Evolutionary conservation across 257 asterid genomes (phyloP).

Genomic region (Agastache rugosa): DNA sequence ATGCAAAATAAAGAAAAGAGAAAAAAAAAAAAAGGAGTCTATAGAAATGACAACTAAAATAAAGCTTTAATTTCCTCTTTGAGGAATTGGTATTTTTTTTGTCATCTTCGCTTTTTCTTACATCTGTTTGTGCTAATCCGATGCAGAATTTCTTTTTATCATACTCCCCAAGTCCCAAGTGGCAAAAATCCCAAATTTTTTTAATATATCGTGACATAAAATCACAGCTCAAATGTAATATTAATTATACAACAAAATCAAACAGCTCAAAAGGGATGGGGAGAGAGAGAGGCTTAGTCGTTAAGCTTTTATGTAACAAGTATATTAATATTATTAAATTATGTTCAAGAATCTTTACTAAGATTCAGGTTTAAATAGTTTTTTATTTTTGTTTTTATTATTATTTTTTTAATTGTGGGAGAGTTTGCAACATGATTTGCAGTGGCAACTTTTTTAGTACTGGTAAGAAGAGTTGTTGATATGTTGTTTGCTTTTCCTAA

Average conservation of each 20-base stretch:
- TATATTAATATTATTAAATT: conserved; percentile 28
- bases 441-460: conserved; percentile 22
- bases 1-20: conserved; percentile 23
- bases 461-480: conserved; percentile 32
- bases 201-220: conserved; percentile 23
- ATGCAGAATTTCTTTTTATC: conserved; percentile 48
- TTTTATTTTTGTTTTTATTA: not conserved
- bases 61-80: conserved; percentile 22
- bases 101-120: conserved; percentile 48
- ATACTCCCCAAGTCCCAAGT: conserved; percentile 18
- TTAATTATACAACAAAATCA: conserved; percentile 18
- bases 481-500: conserved; percentile 45
- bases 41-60: conserved; percentile 40
- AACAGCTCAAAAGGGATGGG: conserved; percentile 33
- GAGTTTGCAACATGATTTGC: conserved; percentile 9
- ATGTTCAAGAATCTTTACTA: conserved; percentile 39
- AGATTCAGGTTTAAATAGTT: conserved; percentile 38
- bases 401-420: not conserved
- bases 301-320: conserved; percentile 23
- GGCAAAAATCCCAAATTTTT: conserved; percentile 14
- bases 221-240: conserved; percentile 32
- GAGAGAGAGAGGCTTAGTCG: conserved; percentile 27
- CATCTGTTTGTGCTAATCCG: conserved; percentile 58
- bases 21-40: conserved; percentile 31
- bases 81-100: conserved; percentile 33